Evolutionary conservation across 1,284 basidiomycete species (phyloP).

Genomic region (Apiotrichum sp.): DNA sequence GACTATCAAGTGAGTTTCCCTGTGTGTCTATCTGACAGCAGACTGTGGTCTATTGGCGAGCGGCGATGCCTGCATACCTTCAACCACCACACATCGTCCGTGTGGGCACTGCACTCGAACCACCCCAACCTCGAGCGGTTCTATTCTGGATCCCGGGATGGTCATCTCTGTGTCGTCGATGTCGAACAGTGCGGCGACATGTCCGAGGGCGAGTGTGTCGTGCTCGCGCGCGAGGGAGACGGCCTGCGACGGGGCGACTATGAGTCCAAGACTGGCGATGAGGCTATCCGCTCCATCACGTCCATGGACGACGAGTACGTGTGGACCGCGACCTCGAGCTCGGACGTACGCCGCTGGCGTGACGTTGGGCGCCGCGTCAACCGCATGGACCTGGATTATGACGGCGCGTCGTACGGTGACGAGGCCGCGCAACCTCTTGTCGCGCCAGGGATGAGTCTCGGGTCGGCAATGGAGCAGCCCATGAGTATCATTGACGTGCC

Average conservation of each 20-base stretch:
- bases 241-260: slow-evolving; percentile 15
- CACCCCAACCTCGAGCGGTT: slow-evolving; percentile 87
- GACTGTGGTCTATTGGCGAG: slow-evolving; percentile 85
- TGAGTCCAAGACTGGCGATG: slow-evolving; percentile 48
- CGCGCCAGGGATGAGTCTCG: slow-evolving; percentile 6
- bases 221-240: slow-evolving; percentile 65
- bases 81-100: slow-evolving; percentile 87
- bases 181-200: slow-evolving; percentile 73
- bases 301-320: slow-evolving; percentile 78
- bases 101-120: slow-evolving; percentile 85
- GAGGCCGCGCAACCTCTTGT: slow-evolving; percentile 3
- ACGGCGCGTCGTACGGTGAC: slow-evolving; percentile 22
- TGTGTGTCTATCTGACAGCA: slow-evolving; percentile 33
- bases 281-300: slow-evolving; percentile 79
- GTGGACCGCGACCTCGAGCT: slow-evolving; percentile 83
- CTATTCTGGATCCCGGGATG: slow-evolving; percentile 91
- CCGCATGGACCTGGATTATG: slow-evolving; percentile 57
- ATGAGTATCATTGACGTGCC: slow-evolving; percentile 17
- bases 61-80: slow-evolving; percentile 94
- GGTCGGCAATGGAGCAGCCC: slow-evolving; percentile 18
- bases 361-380: slow-evolving; percentile 49
- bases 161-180: slow-evolving; percentile 83
- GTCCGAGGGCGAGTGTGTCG: slow-evolving; percentile 79
- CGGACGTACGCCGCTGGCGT: slow-evolving; percentile 75
- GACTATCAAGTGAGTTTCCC: slow-evolving; percentile 47